These are phyloP conservation scores for Trypanosoma rangeli DNA, from an alignment of 208 protist species.

Conservation along the genomic window DNA sequence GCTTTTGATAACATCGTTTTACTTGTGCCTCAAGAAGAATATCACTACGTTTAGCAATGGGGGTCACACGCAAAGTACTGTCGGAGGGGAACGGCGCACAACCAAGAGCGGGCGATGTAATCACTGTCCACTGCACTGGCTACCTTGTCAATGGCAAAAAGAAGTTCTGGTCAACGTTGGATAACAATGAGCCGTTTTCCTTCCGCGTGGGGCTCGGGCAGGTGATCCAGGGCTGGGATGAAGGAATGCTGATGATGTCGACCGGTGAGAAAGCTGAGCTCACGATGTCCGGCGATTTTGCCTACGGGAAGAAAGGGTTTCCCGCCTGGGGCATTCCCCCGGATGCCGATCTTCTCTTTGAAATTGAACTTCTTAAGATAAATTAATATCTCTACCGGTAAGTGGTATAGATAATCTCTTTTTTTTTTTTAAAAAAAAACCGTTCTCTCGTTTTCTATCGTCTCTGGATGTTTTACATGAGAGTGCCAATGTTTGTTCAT, in stretches of 20 bases:
- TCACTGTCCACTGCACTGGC: constrained; percentile 91
- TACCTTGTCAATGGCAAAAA: constrained; percentile 81
- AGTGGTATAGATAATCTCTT: not conserved
- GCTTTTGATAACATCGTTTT: not conserved
- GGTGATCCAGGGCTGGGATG: constrained; percentile 96
- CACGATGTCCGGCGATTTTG: constrained; percentile 78
- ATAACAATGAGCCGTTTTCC: constrained; percentile 88
- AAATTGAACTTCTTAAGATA: constrained; percentile 89
- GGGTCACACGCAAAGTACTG: constrained; percentile 66
- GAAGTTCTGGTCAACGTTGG: constrained; percentile 89
- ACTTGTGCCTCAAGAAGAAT: not conserved
- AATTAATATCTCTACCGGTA: constrained; percentile 12
- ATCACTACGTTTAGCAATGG: constrained; percentile 40
- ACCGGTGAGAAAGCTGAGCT: constrained; percentile 81
- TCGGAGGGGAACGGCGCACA: constrained; percentile 59
- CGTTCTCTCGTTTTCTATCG: not conserved
- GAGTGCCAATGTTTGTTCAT: not conserved
- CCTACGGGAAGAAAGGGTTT: constrained; percentile 86
- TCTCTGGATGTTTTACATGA: not conserved
- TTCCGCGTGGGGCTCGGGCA: constrained; percentile 91
- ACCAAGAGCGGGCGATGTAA: constrained; percentile 62
- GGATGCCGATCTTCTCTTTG: constrained; percentile 81
- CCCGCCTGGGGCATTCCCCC: constrained; percentile 87
- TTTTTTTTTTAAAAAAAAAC: constrained; percentile 1
- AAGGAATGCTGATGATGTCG: constrained; percentile 90